Evolutionary conservation across 1,139 yeast species (phyloP).

Genomic region (Scheffersomyces titani): DNA sequence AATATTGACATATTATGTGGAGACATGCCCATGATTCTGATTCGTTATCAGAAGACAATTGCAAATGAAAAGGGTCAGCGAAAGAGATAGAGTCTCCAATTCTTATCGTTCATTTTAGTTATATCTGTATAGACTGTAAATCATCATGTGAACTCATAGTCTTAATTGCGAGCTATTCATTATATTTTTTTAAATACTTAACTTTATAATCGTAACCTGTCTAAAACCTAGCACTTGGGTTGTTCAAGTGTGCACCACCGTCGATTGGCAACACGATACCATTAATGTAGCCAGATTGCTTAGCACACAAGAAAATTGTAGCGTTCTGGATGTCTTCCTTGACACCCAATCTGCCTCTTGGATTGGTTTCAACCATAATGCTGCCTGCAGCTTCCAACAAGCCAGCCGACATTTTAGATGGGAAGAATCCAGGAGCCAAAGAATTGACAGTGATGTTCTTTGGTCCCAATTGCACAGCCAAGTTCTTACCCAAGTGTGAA

Average conservation of each 20-base stretch:
- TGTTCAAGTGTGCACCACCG: conserved; percentile 54
- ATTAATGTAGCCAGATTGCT: conserved; percentile 62
- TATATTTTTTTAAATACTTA: too few relatives aligned
- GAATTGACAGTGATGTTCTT: conserved; percentile 65
- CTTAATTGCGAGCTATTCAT: too few relatives aligned
- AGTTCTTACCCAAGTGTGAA: conserved; percentile 64
- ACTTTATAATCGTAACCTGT: neutral
- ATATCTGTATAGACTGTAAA: too few relatives aligned
- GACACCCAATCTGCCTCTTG: conserved; percentile 64
- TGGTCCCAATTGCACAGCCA: conserved; percentile 69
- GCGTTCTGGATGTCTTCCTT: conserved; percentile 62
- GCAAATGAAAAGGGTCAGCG: too few relatives aligned
- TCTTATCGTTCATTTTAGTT: conserved; percentile 7
- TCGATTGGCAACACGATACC: conserved; percentile 77
- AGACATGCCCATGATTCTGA: neutral
- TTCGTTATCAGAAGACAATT: neutral
- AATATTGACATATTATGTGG: neutral
- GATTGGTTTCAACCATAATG: conserved; percentile 50
- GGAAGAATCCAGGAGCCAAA: conserved; percentile 80
- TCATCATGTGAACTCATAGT: too few relatives aligned
- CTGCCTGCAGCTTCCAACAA: conserved; percentile 58
- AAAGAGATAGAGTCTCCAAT: conserved; percentile 1
- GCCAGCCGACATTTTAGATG: conserved; percentile 75
- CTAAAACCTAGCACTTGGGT: conserved; percentile 1
- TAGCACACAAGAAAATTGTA: conserved; percentile 60